Base-by-base conservation (phyloP, 2,329 filamentous ascomycete species). In the Aspergillus proliferans region DNA sequence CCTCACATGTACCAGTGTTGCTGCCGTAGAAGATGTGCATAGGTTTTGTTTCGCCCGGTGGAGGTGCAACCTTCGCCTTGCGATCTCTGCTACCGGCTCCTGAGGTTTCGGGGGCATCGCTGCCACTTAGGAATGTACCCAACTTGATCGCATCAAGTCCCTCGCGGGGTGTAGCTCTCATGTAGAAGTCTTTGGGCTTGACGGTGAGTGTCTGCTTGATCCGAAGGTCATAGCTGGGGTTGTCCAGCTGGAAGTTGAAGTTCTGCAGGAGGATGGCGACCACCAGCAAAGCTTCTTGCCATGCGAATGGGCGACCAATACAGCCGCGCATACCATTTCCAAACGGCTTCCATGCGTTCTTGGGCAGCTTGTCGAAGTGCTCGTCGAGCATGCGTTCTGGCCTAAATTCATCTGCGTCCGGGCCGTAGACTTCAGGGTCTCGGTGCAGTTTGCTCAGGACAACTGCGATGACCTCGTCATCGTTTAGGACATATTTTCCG, bases 381-480 rank as follows among this genome's bases (percentile, higher is more conserved):
- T 83, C 84, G 36, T 87, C 83, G 0, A 84, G 67, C 84, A 89
- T 87, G 8, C 86, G 75, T 62, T 89, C 86, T 0, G 87, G 86
- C 47, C 75, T 76, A 69, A 87, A 90, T 18, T 82, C 77, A 1
- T 77, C 64, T 1, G 84, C 83, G 51, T 87, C 83, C 0, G 79
- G 75, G 0, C 86, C 86, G 44, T 74, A 89, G 0, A 87, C 79
- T 1, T 69, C 69, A 0, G 81, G 82, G 57, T 89, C 85, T 0
- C 76, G 63, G 38, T 88, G 85, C 3, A 80, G 65, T 41, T 76
- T 75, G 28, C 72, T 64, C 1, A 87, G 60, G 1, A 85, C 58
- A 8, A 76, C 58, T 0, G 71, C 51, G 19, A 85, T 65, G 0
- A 71, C 50, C 48, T 85, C 76, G 3, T 74, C 76, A 47, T 76